Percentiles rank a stretch among this genome's conserved stretches.
These are phyloP conservation scores for Fusarium agapanthi DNA, from an alignment of 2,329 filamentous ascomycete genomes.

Conservation along the genomic window DNA sequence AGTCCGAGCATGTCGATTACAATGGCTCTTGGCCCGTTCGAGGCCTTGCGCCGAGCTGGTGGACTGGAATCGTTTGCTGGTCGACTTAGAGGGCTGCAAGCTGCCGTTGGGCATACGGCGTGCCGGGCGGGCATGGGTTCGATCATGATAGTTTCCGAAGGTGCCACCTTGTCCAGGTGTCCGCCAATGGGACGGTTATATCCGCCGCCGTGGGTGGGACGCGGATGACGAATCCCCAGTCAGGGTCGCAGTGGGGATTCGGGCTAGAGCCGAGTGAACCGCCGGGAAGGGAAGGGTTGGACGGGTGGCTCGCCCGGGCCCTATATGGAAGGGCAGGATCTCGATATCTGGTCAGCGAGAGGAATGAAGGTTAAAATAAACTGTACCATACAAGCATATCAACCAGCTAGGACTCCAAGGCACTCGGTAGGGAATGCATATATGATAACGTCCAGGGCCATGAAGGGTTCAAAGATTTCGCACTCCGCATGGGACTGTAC, in stretches of 20 bases:
- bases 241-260: conserved; percentile 47
- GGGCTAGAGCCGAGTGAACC: conserved; percentile 52
- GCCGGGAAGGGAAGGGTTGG: conserved; percentile 45
- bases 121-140: conserved; percentile 36
- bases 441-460: neutral
- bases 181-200: conserved; percentile 49
- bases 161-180: conserved; percentile 43
- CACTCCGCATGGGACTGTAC: neutral
- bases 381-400: neutral
- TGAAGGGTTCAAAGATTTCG: neutral
- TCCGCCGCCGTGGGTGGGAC: conserved; percentile 43
- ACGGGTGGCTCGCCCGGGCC: conserved; percentile 36
- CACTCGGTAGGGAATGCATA: conserved; percentile 1
- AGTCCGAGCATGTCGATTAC: conserved; percentile 27
- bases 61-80: conserved; percentile 28
- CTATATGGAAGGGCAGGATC: conserved; percentile 35
- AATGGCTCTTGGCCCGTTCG: conserved; percentile 43
- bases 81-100: conserved; percentile 41
- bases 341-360: conserved; percentile 39
- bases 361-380: conserved; percentile 25
- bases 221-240: conserved; percentile 47
- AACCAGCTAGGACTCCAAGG: neutral
- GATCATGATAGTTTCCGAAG: conserved; percentile 39
- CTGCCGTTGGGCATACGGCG: conserved; percentile 39
- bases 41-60: conserved; percentile 43